These are phyloP conservation scores for Lobosporangium transversale DNA, from an alignment of 192 early-diverging fungal genomes.

Conservation along the genomic window DNA sequence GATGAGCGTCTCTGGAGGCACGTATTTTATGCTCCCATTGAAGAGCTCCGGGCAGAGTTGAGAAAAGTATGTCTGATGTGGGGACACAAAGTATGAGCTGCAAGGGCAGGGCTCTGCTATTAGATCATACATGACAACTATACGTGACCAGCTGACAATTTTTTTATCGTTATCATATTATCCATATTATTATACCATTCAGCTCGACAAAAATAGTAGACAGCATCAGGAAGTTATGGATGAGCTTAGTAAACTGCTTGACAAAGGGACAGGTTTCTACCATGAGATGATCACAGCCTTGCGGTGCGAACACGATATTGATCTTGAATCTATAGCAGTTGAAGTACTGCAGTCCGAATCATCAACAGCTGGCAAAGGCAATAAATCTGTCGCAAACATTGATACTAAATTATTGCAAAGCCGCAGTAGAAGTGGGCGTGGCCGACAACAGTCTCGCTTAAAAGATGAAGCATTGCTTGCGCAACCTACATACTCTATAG, in stretches of 20 bases:
- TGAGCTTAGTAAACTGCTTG: constrained; percentile 57
- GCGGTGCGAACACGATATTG: constrained; percentile 57
- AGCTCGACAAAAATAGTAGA: constrained; percentile 44
- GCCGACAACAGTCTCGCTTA: constrained; percentile 28
- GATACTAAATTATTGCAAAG: constrained; percentile 10
- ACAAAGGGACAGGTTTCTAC: constrained; percentile 65
- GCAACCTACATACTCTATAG: constrained; percentile 15
- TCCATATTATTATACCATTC: neutral
- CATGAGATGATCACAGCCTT: constrained; percentile 59
- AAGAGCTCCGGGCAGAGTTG: constrained; percentile 59
- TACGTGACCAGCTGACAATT: too few relatives aligned
- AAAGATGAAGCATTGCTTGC: constrained; percentile 10
- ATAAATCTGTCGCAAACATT: neutral
- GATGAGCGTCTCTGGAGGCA: constrained; percentile 69
- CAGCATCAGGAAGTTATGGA: constrained; percentile 47
- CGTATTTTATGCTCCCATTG: constrained; percentile 64
- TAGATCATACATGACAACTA: too few relatives aligned
- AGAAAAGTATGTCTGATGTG: constrained; percentile 55
- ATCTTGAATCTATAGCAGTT: constrained; percentile 60
- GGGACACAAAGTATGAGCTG: too few relatives aligned
- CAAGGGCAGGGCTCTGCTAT: too few relatives aligned
- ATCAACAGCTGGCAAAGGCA: constrained; percentile 9
- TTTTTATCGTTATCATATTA: neutral
- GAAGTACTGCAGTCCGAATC: constrained; percentile 25
- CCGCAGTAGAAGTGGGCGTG: constrained; percentile 12